Evolutionary conservation across 2,329 filamentous ascomycete species (phyloP).

Genomic region (Diplodia sapinea): DNA sequence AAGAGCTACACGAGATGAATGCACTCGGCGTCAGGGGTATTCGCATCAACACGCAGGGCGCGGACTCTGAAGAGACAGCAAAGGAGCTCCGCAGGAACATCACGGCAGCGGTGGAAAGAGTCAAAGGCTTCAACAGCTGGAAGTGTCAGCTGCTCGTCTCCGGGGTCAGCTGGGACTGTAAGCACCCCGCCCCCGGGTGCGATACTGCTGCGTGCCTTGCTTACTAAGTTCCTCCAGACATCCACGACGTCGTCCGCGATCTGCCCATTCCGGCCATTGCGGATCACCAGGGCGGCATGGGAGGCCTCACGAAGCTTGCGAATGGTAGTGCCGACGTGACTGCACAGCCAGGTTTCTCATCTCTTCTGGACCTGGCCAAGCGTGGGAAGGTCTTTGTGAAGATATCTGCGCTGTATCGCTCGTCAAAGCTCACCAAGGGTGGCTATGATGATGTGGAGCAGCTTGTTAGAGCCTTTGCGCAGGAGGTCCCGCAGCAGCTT

Average conservation of each 20-base stretch:
- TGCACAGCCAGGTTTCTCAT: slow-evolving; percentile 1
- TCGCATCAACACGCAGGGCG: neutral
- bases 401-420: slow-evolving; percentile 7
- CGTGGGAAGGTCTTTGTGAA: slow-evolving; percentile 2
- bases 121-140: neutral
- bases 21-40: neutral
- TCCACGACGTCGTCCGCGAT: neutral
- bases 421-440: neutral
- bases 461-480: neutral
- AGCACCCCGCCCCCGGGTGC: neutral
- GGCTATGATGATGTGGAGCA: slow-evolving; percentile 2
- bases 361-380: neutral
- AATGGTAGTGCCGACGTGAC: neutral
- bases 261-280: slow-evolving; percentile 10
- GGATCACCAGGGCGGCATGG: slow-evolving; percentile 12
- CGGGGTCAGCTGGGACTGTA: slow-evolving; percentile 5
- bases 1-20: neutral
- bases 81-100: neutral
- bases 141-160: neutral
- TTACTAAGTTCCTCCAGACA: neutral
- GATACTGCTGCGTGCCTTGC: neutral
- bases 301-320: neutral
- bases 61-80: neutral
- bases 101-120: neutral
- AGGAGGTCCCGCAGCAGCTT: slow-evolving; percentile 1